Base-by-base conservation (phyloP, 2,329 filamentous ascomycete species). In the Pseudogymnoascus sp. region DNA sequence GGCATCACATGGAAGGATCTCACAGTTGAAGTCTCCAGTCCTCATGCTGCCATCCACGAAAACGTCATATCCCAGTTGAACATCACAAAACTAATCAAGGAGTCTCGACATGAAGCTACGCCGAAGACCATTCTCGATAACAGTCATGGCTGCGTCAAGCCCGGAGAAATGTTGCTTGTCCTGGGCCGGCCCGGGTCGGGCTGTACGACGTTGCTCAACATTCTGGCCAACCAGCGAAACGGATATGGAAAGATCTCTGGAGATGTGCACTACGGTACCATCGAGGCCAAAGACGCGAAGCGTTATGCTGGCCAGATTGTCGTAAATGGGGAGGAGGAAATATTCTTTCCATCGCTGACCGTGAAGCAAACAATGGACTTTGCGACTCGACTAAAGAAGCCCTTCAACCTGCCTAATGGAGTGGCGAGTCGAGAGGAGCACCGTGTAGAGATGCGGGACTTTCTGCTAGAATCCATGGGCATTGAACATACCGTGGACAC, bases 101-200 rank as follows among this genome's bases (percentile, higher is more conserved):
- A 86, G 67, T 77, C 76, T 64, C 78, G 77, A 67, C 78, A 77
- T 48, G 85, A 83, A 69, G 81, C 83, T 0, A 84, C 87, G 0
- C 74, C 88, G 19, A 83, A 83, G 67, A 87, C 85, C 0, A 86
- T 92, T 54, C 75, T 92, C 21, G 81, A 88, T 62, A 80, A 84
- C 69, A 84, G 82, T 64, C 83, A 86, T 71, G 88, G 88, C 10
- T 89, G 86, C 68, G 84, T 91, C 61, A 86, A 87, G 72, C 87
- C 88, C 0, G 89, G 87, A 19, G 87, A 90, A 74, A 89, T 90
- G 88, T 75, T 90, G 1, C 76, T 90, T 0, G 87, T 90, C 0
- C 78, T 90, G 0, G 88, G 88, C 2, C 80, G 87, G 0, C 88
- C 88, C 0, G 88, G 87, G 0, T 80, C 85, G 2, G 88, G 88